These are phyloP conservation scores for Fraxinus paxiana DNA, from an alignment of 305 asterid species.

Conservation along the genomic window DNA sequence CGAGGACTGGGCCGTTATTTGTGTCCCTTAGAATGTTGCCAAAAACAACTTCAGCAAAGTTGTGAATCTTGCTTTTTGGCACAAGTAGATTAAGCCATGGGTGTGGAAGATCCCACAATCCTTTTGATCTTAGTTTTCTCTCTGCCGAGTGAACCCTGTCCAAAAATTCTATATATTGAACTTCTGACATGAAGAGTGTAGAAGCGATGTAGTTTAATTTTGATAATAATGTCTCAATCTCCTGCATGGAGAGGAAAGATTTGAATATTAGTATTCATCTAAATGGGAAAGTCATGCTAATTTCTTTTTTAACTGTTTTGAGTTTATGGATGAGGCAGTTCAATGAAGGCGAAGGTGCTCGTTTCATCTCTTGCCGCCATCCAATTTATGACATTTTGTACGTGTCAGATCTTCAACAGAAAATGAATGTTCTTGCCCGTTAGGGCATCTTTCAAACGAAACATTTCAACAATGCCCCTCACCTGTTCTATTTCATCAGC, in stretches of 20 bases:
- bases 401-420: background rate
- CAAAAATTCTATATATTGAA: constrained; percentile 9
- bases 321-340: background rate
- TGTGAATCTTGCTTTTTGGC: constrained; percentile 7
- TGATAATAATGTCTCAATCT: constrained; percentile 32
- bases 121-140: constrained; percentile 15
- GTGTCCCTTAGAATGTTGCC: constrained; percentile 61
- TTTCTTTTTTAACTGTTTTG: too few species aligned
- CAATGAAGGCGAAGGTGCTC: background rate
- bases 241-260: constrained; percentile 23
- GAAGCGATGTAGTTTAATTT: constrained; percentile 37
- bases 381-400: background rate
- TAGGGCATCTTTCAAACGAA: too few species aligned
- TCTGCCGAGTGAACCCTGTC: constrained; percentile 19
- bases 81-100: constrained; percentile 28
- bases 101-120: constrained; percentile 27
- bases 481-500: constrained; percentile 28
- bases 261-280: background rate
- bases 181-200: constrained; percentile 30
- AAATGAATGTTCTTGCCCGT: too few species aligned
- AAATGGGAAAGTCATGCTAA: background rate
- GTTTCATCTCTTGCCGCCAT: background rate
- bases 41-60: constrained; percentile 33
- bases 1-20: constrained; percentile 69
- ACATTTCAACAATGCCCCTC: background rate